These are phyloP conservation scores for Paramecium pentaurelia DNA, from an alignment of 73 alveolate species.

Conservation along the genomic window DNA sequence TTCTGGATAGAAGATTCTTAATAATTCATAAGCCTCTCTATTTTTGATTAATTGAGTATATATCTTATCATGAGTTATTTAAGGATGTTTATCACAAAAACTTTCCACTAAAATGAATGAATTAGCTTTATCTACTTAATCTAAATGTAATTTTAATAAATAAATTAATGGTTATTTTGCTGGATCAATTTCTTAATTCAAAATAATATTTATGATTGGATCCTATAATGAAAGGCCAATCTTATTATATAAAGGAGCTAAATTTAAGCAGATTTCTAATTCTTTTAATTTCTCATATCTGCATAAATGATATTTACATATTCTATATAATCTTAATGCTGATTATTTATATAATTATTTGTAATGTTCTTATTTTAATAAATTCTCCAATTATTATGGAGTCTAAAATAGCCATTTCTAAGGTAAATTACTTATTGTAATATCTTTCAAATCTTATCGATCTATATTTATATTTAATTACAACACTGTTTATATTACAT, in stretches of 20 bases:
- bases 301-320: constrained; percentile 21
- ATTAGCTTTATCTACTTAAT: not conserved
- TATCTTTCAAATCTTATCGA: not conserved
- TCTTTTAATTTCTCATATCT: not conserved
- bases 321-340: not conserved
- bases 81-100: constrained; percentile 39
- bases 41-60: not conserved
- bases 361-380: not conserved
- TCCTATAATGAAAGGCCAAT: not conserved
- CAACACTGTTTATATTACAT: not conserved
- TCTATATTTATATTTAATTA: not conserved
- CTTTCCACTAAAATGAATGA: not conserved
- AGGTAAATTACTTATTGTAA: not conserved
- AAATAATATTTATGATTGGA: not conserved
- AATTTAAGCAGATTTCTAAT: not conserved
- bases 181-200: not conserved
- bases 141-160: not conserved
- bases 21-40: constrained; percentile 43
- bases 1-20: not conserved
- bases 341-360: not conserved
- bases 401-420: not conserved
- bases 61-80: not conserved
- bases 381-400: constrained; percentile 15
- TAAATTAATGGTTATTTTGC: not conserved
- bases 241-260: not conserved